These are phyloP conservation scores for Trapa incisa DNA, from an alignment of 345 rosid species.

Conservation along the genomic window DNA sequence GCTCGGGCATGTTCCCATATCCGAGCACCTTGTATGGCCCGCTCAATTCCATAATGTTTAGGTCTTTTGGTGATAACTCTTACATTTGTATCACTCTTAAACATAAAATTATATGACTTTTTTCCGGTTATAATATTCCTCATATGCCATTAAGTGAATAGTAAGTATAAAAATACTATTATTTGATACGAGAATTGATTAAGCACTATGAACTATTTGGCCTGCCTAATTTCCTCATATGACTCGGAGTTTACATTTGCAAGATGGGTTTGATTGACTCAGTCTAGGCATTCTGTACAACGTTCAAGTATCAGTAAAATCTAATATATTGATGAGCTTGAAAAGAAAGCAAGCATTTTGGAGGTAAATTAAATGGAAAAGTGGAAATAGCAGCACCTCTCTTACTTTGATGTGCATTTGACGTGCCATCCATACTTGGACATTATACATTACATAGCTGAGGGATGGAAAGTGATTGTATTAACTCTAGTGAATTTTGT, in stretches of 20 bases:
- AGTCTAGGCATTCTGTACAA: constrained; percentile 54
- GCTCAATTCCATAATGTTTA: not conserved
- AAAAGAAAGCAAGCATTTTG: constrained; percentile 43
- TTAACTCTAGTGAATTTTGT: not conserved
- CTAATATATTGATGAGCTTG: constrained; percentile 72
- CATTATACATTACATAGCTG: not conserved
- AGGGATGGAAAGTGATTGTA: not conserved
- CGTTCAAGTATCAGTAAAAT: constrained; percentile 84
- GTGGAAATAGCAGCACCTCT: not conserved
- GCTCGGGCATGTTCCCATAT: no score
- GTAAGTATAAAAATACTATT: not conserved
- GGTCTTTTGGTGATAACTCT: not conserved
- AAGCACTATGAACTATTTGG: not conserved
- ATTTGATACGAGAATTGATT: not conserved
- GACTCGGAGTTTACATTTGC: not conserved
- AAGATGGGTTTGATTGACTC: constrained; percentile 4
- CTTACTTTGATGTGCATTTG: not conserved
- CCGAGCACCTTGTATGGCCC: not conserved
- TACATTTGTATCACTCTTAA: not conserved
- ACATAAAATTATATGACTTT: not conserved
- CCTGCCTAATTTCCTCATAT: not conserved
- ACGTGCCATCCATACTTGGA: not conserved
- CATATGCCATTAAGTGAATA: not conserved
- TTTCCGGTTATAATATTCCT: not conserved
- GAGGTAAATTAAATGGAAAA: constrained; percentile 31